Evolutionary conservation across 2,329 filamentous ascomycete genomes (phyloP).

Genomic region (Aspergillus sp.): DNA sequence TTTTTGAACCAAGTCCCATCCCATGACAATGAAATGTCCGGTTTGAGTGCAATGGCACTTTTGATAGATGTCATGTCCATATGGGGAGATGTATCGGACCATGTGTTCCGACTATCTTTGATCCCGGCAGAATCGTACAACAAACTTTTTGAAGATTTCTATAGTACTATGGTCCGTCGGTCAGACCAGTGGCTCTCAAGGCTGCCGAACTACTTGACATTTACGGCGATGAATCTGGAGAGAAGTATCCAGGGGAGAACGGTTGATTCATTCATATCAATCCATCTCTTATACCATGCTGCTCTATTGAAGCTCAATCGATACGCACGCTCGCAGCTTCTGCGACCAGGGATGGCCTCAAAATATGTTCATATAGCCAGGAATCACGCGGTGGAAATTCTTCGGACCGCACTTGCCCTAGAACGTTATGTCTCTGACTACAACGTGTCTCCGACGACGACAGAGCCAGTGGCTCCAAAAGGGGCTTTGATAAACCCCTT

Average conservation of each 20-base stretch:
- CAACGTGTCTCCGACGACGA: conserved; percentile 18
- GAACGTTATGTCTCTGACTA: conserved; percentile 25
- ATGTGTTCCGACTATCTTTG: conserved; percentile 55
- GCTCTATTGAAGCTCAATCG: conserved; percentile 66
- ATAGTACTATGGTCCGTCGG: conserved; percentile 52
- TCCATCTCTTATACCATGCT: conserved; percentile 67
- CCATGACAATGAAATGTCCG: conserved; percentile 38
- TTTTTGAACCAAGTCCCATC: conserved; percentile 44
- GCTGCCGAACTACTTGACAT: conserved; percentile 57
- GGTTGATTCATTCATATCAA: conserved; percentile 60
- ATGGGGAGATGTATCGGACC: conserved; percentile 64
- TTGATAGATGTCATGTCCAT: conserved; percentile 63
- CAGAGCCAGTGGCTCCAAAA: conserved; percentile 26
- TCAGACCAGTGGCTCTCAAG: conserved; percentile 60
- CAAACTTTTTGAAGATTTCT: conserved; percentile 51
- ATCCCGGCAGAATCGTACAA: conserved; percentile 45
- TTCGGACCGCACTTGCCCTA: conserved; percentile 44
- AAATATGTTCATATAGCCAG: conserved; percentile 52
- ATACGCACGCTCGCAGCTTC: conserved; percentile 50
- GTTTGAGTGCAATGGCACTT: conserved; percentile 57
- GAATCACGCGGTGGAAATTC: conserved; percentile 54
- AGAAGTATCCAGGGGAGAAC: conserved; percentile 54
- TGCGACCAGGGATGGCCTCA: conserved; percentile 43
- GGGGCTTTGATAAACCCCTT: conserved; percentile 58
- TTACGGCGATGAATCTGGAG: conserved; percentile 59